Conservation (phyloP, 2,329 filamentous ascomycete species). For the Ascochyta clinopodiicola region DNA sequence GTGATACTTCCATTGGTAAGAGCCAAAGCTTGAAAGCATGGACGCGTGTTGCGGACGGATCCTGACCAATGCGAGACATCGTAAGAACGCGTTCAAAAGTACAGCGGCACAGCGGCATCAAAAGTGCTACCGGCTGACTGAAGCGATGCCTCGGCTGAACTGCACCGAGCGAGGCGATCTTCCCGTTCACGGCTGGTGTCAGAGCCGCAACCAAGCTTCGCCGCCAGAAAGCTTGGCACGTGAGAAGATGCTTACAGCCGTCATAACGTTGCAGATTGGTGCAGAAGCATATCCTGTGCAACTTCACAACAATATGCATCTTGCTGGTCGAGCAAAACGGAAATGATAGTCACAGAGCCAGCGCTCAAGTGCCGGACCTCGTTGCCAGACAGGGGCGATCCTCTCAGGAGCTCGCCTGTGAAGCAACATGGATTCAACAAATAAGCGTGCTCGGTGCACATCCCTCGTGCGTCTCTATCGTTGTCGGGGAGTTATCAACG, state of each 20-base stretch:
- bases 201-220: conserved; percentile 13
- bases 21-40: not conserved
- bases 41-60: not conserved
- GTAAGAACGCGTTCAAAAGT: not conserved
- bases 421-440: conserved; percentile 13
- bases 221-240: conserved; percentile 5
- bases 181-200: conserved; percentile 7
- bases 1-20: not conserved
- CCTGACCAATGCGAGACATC: not conserved
- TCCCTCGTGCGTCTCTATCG: conserved; percentile 19
- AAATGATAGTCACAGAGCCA: not conserved
- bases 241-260: conserved; percentile 1
- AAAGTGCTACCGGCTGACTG: not conserved
- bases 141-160: not conserved
- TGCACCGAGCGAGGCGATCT: not conserved
- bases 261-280: not conserved
- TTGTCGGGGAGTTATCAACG: not conserved
- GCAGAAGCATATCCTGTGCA: not conserved
- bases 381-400: conserved; percentile 5
- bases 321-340: conserved; percentile 3
- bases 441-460: conserved; percentile 4
- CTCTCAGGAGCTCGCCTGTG: conserved; percentile 7
- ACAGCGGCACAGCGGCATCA: not conserved
- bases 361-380: conserved; percentile 8
- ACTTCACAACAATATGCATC: not conserved